Base-by-base conservation (phyloP, 2,329 filamentous ascomycete genomes). In the Salinomyces thailandicus region DNA sequence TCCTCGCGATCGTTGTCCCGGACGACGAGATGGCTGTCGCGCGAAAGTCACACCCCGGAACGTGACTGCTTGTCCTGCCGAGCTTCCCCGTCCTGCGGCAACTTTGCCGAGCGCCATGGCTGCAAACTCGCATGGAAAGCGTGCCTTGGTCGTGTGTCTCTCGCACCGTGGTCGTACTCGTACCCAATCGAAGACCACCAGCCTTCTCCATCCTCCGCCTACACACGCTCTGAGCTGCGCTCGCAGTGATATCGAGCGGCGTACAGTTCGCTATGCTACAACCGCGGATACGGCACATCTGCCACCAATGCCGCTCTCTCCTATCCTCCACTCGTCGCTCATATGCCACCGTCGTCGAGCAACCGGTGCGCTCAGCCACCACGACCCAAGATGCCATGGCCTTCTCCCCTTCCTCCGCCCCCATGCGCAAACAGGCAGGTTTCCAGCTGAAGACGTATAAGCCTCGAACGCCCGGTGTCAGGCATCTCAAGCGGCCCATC, bases 401-500 rank as follows among this genome's bases (percentile, higher is more conserved):
- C n/a, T 54, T 58, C 35, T 39, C 56, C 1, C 51, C 57, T 42
- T 42, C 52, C 30, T 39, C 48, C 15, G 38, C 39, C 19, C 60
- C 59, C 15, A 46, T 46, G 38, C 49, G 52, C 17, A 53, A 50
- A 24, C 59, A 63, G 37, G 58, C 63, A 7, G 47, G 58, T 43
- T 62, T 67, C 42, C 59, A 63, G 19, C 59, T 96, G 60, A 79
- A 85, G 52, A 91, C 83, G 36, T 98, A 95, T 63, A 96, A 84
- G 61, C 91, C 91, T 22, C 79, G 85, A 52, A 95, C 91, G 1
- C 89, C 89, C 9, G 91, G 91, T 72, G 63, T 93, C 41, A 79
- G 91, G 54, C 91, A 98, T 73, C 69, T 98, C 47, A 82, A 81
- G 60, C 77, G 91, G 29, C 86, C 91, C 11, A 80, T 95, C 63